These are phyloP conservation scores for Penicillium samsonianum DNA, from an alignment of 495 filamentous ascomycete species.

Conservation along the genomic window DNA sequence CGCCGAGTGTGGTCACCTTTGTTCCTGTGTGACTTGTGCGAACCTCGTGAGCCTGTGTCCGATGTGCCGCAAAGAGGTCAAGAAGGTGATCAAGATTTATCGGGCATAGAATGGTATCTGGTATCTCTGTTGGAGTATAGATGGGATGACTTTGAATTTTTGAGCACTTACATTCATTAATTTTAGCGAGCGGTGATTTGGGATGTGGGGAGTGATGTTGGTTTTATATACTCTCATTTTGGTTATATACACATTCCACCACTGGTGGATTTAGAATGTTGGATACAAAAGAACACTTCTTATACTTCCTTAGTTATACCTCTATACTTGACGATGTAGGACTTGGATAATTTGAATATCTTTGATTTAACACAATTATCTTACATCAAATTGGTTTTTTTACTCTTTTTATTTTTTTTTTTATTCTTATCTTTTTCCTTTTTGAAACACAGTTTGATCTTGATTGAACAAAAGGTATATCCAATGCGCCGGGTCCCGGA, in stretches of 20 bases:
- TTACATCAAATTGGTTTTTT: slow-evolving; percentile 4
- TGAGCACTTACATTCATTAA: slow-evolving; percentile 8
- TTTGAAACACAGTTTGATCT: slow-evolving; percentile 16
- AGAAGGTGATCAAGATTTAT: slow-evolving; percentile 61
- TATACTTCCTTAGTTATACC: no score
- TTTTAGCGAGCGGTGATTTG: slow-evolving; percentile 15
- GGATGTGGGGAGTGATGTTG: slow-evolving; percentile 1
- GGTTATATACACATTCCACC: slow-evolving; percentile 12
- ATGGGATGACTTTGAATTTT: slow-evolving; percentile 7
- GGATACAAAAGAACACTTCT: neutral
- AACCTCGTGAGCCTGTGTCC: slow-evolving; percentile 64
- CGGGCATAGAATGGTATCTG: slow-evolving; percentile 34
- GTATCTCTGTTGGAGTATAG: slow-evolving; percentile 6
- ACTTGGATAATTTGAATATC: no score
- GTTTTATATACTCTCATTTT: slow-evolving; percentile 8
- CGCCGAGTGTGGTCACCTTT: slow-evolving; percentile 67
- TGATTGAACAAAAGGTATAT: slow-evolving; percentile 29
- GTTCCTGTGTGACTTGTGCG: slow-evolving; percentile 63
- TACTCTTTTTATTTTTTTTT: neutral
- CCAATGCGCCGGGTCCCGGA: slow-evolving; percentile 37
- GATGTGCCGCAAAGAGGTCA: slow-evolving; percentile 62
- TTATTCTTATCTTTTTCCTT: neutral
- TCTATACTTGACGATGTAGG: neutral
- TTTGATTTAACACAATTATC: slow-evolving; percentile 2
- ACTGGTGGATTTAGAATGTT: slow-evolving; percentile 14